Evolutionary conservation across 2,329 filamentous ascomycete species (phyloP), one percentile per base, ranked within the genome.

Genomic region (Mariannaea elegans): DNA sequence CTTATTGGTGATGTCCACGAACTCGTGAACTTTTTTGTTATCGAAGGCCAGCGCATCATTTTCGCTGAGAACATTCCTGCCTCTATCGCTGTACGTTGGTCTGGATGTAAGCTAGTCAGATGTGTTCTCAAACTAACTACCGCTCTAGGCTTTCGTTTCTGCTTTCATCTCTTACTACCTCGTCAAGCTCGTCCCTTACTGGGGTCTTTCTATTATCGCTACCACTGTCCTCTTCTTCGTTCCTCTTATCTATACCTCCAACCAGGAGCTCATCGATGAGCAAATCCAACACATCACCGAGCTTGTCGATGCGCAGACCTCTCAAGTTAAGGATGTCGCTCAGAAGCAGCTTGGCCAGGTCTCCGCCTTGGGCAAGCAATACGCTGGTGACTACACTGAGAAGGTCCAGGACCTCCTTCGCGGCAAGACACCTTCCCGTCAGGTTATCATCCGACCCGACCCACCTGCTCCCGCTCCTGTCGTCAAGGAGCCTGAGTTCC

Each of bases 11-110:
- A 90, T 65, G 78, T 87, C 38, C 85, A 90, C 71, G 88, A 90
- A 76, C 82, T 91, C 60, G 75, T 88, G 77, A 91, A 91, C 82
- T 91, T 91, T 76, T 87, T 90, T 68, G 81, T 90, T 62, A 89
- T 91, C 57, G 89, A 91, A 79, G 80, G 82, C 49, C 89, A 91
- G 80, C 84, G 88, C 62, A 85, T 91, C 65, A 71, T 90, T 56
- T 91, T 87, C 65, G 88, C 83, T 41, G 89, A 91, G 82, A 91
- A 90, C 68, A 75, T 90, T 58, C 76, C 78, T 63, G 83, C 81
- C 56, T 90, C 88, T 19, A 76, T 78, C 69, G 82, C 80, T 66
- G 88, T 90, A 81, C 76, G 87, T 80, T 6, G 24, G 38, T 23
- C 45, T 27, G 36, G 18, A 19, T 63, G 68, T 60, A 65, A 58